Base-by-base conservation (phyloP, 1,139 yeast genomes). In the Geotrichum reessii region DNA sequence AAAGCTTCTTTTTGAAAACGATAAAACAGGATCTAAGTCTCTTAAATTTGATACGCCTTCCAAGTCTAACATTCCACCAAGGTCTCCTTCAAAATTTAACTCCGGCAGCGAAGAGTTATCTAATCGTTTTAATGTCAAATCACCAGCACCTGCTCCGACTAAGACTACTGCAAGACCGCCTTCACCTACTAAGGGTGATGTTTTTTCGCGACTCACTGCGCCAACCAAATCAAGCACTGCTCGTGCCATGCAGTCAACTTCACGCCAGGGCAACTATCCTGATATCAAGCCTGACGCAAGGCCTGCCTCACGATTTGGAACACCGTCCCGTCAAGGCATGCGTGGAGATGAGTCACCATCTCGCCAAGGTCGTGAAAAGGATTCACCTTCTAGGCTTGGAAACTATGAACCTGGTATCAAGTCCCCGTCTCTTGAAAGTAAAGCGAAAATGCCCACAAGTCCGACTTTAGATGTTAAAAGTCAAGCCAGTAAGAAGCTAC, bases 221-320 rank as follows among this genome's bases (percentile, higher is more conserved):
- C 59, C 55, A 28, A 57, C 59, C 7, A 27, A n/a, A 17, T 28
- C 59, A 6, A 57, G 59, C n/a, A 52, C 25, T 27, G 59, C 56
- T 27, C 47, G 58, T 11, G 42, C 40, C 24, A 31, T 37, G 21
- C 25, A 12, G 25, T 25, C 54, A 2, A 19, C 37, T 8, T 52
- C 54, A n/a, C 46, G 49, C 7, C 47, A 37, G 25, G 54, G 54
- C 9, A 37, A 19, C 12, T 50, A 50, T 11, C 40, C 40, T 12
- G 47, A 50, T 33, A 33, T 19, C 14, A 49, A 31, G 37, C 25
- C 37, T 19, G 28, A 49, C 24, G 42, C 22, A 9, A 24, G 42
- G 21, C 24, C 24, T 21, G 19, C 42, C 31, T 37, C 52, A 6
- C 14, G 52, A 31, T 49, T 37, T n/a, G 37, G 37, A 31, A 49